phyloP scores from a whole-genome alignment of 1,284 basidiomycete species.

The Malassezia restricta region DNA sequence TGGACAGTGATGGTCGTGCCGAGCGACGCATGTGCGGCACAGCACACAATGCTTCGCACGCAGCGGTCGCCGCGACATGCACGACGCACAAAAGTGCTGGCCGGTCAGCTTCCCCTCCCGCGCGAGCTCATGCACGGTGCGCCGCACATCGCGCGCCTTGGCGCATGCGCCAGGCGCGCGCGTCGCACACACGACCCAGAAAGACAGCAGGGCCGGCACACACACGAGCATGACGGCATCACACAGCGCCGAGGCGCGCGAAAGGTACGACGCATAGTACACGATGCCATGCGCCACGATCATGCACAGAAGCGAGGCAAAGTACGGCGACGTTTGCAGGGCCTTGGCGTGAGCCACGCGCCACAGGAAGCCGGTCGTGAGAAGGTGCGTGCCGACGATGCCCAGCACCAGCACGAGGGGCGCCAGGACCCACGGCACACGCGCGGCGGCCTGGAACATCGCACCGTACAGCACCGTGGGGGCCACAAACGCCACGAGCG shows the following conservation, averaged over 20 bases:
- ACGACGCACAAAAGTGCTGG: constrained; percentile 86
- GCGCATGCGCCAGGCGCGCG: constrained; percentile 66
- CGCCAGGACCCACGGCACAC: constrained; percentile 79
- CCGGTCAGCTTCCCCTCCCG: constrained; percentile 78
- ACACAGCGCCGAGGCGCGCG: neutral
- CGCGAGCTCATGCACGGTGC: constrained; percentile 52
- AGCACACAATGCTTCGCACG: constrained; percentile 88
- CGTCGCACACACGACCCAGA: neutral
- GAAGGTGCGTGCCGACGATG: constrained; percentile 84
- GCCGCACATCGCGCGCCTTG: constrained; percentile 50
- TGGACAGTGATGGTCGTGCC: constrained; percentile 62
- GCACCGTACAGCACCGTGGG: constrained; percentile 67
- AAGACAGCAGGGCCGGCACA: neutral
- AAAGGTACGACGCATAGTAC: neutral
- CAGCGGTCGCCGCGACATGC: constrained; percentile 83
- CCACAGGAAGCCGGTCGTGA: constrained; percentile 42
- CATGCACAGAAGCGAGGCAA: constrained; percentile 58
- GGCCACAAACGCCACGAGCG: constrained; percentile 58
- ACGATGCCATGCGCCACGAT: neutral
- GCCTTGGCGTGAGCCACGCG: constrained; percentile 25
- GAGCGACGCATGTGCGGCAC: constrained; percentile 75
- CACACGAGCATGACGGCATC: neutral
- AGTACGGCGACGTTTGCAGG: constrained; percentile 59
- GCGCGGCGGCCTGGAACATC: constrained; percentile 68
- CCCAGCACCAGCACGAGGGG: constrained; percentile 63